Conservation (phyloP, 345 rosid species). For the Fremontodendron californicum region DNA sequence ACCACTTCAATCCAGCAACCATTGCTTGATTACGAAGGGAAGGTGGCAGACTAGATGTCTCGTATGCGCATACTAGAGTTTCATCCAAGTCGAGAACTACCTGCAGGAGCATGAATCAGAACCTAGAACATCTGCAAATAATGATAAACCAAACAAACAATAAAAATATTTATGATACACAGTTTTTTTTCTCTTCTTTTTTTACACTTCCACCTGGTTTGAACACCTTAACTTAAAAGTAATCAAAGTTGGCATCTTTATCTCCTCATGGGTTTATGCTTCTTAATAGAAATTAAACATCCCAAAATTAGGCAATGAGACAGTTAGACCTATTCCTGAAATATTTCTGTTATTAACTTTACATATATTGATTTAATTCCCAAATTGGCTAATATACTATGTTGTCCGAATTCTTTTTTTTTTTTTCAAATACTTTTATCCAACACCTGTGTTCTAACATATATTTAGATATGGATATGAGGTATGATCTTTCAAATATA, state of each 20-base stretch:
- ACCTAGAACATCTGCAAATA: neutral
- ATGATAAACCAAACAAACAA: neutral
- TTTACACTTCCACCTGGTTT: slow-evolving; percentile 3
- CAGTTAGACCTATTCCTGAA: neutral
- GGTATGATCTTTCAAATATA: neutral
- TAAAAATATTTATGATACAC: neutral
- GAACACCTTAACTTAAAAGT: neutral
- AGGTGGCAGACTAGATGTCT: slow-evolving; percentile 76
- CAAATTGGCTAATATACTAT: neutral
- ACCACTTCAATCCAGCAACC: slow-evolving; percentile 80
- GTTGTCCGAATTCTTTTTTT: neutral
- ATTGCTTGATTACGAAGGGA: slow-evolving; percentile 59
- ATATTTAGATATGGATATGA: neutral
- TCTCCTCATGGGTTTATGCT: neutral
- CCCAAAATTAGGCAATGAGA: neutral
- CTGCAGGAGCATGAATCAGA: slow-evolving; percentile 34
- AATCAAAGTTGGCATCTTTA: neutral
- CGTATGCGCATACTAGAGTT: slow-evolving; percentile 91
- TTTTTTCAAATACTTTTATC: neutral
- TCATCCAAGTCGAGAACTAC: slow-evolving; percentile 99
- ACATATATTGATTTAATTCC: neutral
- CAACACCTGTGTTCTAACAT: neutral
- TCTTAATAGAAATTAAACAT: neutral
- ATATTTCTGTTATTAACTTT: neutral
- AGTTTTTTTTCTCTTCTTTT: neutral